These are phyloP conservation scores for Plenodomus tracheiphilus DNA, from an alignment of 2,329 filamentous ascomycete species.

Conservation along the genomic window DNA sequence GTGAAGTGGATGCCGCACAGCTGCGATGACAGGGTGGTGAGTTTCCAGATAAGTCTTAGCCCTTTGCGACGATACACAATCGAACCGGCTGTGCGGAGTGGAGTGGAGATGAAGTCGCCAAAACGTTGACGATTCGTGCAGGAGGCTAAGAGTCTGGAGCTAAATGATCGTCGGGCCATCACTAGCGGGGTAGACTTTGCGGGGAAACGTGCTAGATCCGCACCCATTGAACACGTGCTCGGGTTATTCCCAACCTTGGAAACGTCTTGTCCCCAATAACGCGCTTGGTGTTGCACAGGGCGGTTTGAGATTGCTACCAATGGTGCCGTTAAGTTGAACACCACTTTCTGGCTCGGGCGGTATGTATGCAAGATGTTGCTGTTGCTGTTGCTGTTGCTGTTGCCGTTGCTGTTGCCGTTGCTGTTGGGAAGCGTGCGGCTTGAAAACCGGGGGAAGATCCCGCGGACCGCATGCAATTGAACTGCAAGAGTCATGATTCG, in stretches of 20 bases:
- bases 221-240: conserved; percentile 6
- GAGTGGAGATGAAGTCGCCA: conserved; percentile 26
- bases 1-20: neutral
- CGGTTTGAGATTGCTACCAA: neutral
- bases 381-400: neutral
- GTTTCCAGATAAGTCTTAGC: conserved; percentile 1
- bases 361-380: neutral
- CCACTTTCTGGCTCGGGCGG: too few relatives aligned
- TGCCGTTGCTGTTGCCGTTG: neutral
- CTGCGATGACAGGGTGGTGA: conserved; percentile 3
- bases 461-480: neutral
- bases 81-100: conserved; percentile 29
- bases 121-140: conserved; percentile 24
- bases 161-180: conserved; percentile 25
- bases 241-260: conserved; percentile 22
- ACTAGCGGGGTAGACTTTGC: conserved; percentile 29
- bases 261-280: conserved; percentile 10
- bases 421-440: neutral
- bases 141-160: conserved; percentile 23
- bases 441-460: neutral
- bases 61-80: conserved; percentile 6
- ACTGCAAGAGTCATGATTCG: neutral
- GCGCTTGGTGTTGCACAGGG: neutral
- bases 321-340: neutral
- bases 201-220: conserved; percentile 32